Percentiles rank a stretch among this genome's conserved stretches.
phyloP scores from a whole-genome alignment of 2,329 filamentous ascomycete genomes.

The Colletotrichum sojae region DNA sequence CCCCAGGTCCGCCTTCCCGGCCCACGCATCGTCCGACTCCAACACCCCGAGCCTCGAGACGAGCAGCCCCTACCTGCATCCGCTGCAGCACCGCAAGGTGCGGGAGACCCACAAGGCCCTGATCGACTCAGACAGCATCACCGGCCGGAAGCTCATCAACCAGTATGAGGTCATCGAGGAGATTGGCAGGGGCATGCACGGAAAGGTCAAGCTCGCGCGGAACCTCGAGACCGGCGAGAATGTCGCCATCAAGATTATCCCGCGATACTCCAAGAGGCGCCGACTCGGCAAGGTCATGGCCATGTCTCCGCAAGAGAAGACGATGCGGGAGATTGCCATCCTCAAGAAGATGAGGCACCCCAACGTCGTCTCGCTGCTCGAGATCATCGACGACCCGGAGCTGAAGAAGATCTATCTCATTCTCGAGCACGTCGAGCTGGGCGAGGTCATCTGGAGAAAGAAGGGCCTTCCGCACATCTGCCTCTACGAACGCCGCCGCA shows the following conservation, averaged over 20 bases:
- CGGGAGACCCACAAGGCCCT: slow-evolving; percentile 92
- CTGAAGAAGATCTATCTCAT: slow-evolving; percentile 99
- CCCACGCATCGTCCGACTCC: slow-evolving; percentile 65
- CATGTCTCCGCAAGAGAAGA: slow-evolving; percentile 79
- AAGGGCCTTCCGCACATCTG: slow-evolving; percentile 89
- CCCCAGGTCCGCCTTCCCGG: slow-evolving; percentile 54
- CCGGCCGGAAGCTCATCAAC: slow-evolving; percentile 96
- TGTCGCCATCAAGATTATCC: slow-evolving; percentile 99
- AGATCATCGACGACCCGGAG: slow-evolving; percentile 97
- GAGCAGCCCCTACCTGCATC: slow-evolving; percentile 76
- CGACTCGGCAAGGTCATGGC: slow-evolving; percentile 87
- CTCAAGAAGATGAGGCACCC: slow-evolving; percentile 97
- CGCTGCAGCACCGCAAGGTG: slow-evolving; percentile 79
- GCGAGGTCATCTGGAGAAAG: slow-evolving; percentile 94
- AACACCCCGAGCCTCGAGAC: slow-evolving; percentile 64
- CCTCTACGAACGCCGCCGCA: slow-evolving; percentile 83
- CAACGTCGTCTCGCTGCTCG: slow-evolving; percentile 95
- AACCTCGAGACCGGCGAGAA: slow-evolving; percentile 82
- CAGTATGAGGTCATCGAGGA: slow-evolving; percentile 98
- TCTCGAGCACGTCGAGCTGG: slow-evolving; percentile 92
- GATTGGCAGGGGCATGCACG: slow-evolving; percentile 94
- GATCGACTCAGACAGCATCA: slow-evolving; percentile 89
- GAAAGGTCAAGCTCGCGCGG: slow-evolving; percentile 95
- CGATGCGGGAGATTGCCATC: slow-evolving; percentile 96
- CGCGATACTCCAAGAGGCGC: slow-evolving; percentile 92